Percentiles rank a stretch among this genome's conserved stretches.
phyloP scores from a whole-genome alignment of 1,284 basidiomycete species.

The Microbotryum lychnidis-dioicae region DNA sequence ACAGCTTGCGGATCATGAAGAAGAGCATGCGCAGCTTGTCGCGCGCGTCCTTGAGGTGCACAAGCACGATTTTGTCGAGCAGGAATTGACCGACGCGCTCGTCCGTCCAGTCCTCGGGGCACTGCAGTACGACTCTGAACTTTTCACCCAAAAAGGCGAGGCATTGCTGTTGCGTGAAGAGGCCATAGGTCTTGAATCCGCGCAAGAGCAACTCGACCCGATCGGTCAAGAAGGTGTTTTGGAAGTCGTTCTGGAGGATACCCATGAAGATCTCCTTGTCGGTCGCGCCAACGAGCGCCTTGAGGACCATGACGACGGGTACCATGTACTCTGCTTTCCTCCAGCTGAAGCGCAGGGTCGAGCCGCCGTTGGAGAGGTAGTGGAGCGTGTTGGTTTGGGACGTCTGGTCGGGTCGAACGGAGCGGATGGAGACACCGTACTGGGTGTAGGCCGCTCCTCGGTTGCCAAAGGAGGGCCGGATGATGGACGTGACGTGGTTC shows the following conservation, averaged over 20 bases:
- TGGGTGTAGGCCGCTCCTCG: slow-evolving; percentile 92
- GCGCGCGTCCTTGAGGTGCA: slow-evolving; percentile 78
- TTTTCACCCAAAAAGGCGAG: slow-evolving; percentile 96
- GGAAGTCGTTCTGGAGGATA: slow-evolving; percentile 94
- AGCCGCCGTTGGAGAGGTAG: slow-evolving; percentile 91
- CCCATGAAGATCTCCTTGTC: slow-evolving; percentile 98
- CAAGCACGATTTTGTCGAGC: slow-evolving; percentile 76
- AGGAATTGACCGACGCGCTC: slow-evolving; percentile 73
- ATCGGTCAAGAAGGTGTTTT: slow-evolving; percentile 95
- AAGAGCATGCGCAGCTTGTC: slow-evolving; percentile 97
- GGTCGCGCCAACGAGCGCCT: slow-evolving; percentile 85
- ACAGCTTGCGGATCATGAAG: slow-evolving; percentile 97
- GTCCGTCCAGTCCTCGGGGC: slow-evolving; percentile 91
- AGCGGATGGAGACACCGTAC: slow-evolving; percentile 91
- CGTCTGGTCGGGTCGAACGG: slow-evolving; percentile 83
- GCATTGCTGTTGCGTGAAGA: slow-evolving; percentile 87
- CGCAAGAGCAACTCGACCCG: slow-evolving; percentile 96
- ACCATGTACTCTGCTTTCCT: slow-evolving; percentile 98
- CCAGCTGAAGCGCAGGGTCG: slow-evolving; percentile 94
- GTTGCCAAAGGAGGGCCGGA: slow-evolving; percentile 77
- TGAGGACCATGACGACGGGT: slow-evolving; percentile 92
- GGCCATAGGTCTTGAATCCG: slow-evolving; percentile 85
- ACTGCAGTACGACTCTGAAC: slow-evolving; percentile 83
- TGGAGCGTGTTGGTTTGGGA: slow-evolving; percentile 92
- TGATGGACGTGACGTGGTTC: slow-evolving; percentile 79